Percentiles rank a stretch among this genome's conserved stretches.
Evolutionary conservation across 257 asterid genomes (phyloP).

Genomic region (Penstemon davidsonii): DNA sequence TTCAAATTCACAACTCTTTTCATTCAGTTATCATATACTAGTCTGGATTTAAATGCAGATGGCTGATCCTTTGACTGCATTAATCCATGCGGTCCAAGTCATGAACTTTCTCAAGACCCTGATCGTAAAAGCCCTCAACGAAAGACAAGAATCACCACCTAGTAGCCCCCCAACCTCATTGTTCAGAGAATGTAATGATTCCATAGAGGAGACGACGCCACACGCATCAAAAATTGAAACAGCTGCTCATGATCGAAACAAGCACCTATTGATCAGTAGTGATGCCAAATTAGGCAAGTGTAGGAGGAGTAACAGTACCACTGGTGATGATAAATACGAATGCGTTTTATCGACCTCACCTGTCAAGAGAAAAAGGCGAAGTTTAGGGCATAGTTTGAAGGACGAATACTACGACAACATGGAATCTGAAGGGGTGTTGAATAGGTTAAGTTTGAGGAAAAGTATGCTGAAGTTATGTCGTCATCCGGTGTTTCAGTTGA

Average conservation of each 20-base stretch:
- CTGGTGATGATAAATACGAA: slow-evolving; percentile 32
- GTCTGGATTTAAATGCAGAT: slow-evolving; percentile 49
- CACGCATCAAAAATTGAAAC: slow-evolving; percentile 19
- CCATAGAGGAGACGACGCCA: slow-evolving; percentile 15
- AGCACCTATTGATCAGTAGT: slow-evolving; percentile 26
- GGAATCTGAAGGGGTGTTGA: slow-evolving; percentile 53
- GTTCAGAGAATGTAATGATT: slow-evolving; percentile 29
- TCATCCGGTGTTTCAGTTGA: slow-evolving; percentile 70
- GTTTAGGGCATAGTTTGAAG: slow-evolving; percentile 40
- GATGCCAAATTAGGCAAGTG: slow-evolving; percentile 19
- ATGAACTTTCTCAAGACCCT: slow-evolving; percentile 84
- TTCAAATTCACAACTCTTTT: background rate
- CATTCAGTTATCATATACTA: too few species aligned
- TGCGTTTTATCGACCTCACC: slow-evolving; percentile 23
- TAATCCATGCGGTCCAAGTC: slow-evolving; percentile 92
- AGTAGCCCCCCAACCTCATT: slow-evolving; percentile 11
- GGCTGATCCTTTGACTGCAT: slow-evolving; percentile 87
- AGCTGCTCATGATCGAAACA: background rate
- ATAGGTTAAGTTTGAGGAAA: slow-evolving; percentile 45
- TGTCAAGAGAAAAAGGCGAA: slow-evolving; percentile 38
- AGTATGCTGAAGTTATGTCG: slow-evolving; percentile 58
- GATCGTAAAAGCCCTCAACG: slow-evolving; percentile 46
- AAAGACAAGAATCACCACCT: slow-evolving; percentile 41
- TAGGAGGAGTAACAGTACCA: slow-evolving; percentile 34
- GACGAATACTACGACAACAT: slow-evolving; percentile 43